Evolutionary conservation across 2,329 filamentous ascomycete genomes (phyloP).

Genomic region (Fusarium lyarnte): DNA sequence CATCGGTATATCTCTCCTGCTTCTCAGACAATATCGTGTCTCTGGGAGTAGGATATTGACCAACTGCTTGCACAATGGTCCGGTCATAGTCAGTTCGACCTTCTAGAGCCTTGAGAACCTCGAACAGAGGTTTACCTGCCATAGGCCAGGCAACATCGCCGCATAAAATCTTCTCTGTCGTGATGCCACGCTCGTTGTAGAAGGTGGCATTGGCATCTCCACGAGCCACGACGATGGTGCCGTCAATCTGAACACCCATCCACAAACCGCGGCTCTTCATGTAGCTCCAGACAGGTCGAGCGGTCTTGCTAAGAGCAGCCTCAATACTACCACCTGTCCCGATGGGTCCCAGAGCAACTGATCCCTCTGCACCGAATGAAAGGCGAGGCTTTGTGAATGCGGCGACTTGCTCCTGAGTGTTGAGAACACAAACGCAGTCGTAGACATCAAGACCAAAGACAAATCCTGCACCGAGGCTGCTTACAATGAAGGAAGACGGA

Average conservation of each 20-base stretch:
- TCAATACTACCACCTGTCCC: conserved; percentile 70
- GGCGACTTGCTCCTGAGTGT: conserved; percentile 71
- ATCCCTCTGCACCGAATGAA: conserved; percentile 76
- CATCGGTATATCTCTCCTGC: conserved; percentile 32
- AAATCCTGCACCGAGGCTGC: conserved; percentile 76
- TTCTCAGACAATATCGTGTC: conserved; percentile 46
- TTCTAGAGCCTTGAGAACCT: conserved; percentile 53
- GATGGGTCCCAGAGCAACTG: conserved; percentile 66
- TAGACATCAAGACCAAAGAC: conserved; percentile 79
- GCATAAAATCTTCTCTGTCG: conserved; percentile 49
- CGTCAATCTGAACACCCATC: conserved; percentile 81
- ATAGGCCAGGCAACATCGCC: conserved; percentile 54
- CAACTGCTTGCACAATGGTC: conserved; percentile 43
- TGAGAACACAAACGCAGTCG: conserved; percentile 80
- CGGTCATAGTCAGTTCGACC: conserved; percentile 44
- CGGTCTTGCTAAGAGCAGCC: conserved; percentile 44
- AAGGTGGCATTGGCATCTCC: conserved; percentile 82
- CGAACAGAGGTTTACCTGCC: conserved; percentile 50
- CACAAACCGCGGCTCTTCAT: conserved; percentile 84
- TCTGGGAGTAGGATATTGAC: conserved; percentile 29
- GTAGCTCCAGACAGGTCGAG: conserved; percentile 79
- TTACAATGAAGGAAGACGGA: conserved; percentile 76
- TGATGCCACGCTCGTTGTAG: conserved; percentile 67
- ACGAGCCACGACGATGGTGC: conserved; percentile 79
- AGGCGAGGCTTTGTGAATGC: conserved; percentile 74